A percentile compares a stretch with the other conserved stretches of the same genome.
phyloP scores from a whole-genome alignment of 2,329 filamentous ascomycete genomes.

The Ramichloridium luteum region DNA sequence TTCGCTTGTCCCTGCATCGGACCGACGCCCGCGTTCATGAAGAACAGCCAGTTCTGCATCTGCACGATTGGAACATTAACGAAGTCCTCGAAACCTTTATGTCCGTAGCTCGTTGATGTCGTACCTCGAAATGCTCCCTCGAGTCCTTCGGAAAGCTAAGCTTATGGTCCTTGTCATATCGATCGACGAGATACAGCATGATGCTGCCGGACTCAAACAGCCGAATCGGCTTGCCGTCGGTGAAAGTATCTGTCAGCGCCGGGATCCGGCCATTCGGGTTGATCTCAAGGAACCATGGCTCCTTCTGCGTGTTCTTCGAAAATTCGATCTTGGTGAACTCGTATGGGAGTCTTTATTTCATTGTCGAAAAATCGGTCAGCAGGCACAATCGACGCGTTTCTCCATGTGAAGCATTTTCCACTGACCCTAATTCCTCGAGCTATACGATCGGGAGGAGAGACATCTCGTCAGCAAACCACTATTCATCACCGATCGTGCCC shows the following conservation, averaged over 20 bases:
- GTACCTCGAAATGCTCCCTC: conserved; percentile 54
- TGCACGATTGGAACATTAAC: too few species aligned
- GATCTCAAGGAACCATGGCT: conserved; percentile 79
- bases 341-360: conserved; percentile 63
- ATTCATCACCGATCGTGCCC: too few species aligned
- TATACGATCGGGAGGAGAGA: too few species aligned
- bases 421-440: conserved; percentile 62
- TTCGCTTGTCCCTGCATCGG: conserved; percentile 50
- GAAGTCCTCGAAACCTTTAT: too few species aligned
- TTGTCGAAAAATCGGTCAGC: too few species aligned
- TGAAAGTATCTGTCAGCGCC: conserved; percentile 67
- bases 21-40: conserved; percentile 56
- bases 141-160: conserved; percentile 64
- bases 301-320: conserved; percentile 64
- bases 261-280: conserved; percentile 87
- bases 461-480: too few species aligned
- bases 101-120: too few species aligned
- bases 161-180: conserved; percentile 55
- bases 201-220: conserved; percentile 79
- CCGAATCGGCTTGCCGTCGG: conserved; percentile 58
- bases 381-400: too few species aligned
- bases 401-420: too few species aligned
- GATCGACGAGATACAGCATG: conserved; percentile 67
- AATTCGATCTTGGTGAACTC: conserved; percentile 62
- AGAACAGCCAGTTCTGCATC: conserved; percentile 49